Evolutionary conservation across 768 basidiomycete species (phyloP).

Genomic region (Termitomyces sp.): DNA sequence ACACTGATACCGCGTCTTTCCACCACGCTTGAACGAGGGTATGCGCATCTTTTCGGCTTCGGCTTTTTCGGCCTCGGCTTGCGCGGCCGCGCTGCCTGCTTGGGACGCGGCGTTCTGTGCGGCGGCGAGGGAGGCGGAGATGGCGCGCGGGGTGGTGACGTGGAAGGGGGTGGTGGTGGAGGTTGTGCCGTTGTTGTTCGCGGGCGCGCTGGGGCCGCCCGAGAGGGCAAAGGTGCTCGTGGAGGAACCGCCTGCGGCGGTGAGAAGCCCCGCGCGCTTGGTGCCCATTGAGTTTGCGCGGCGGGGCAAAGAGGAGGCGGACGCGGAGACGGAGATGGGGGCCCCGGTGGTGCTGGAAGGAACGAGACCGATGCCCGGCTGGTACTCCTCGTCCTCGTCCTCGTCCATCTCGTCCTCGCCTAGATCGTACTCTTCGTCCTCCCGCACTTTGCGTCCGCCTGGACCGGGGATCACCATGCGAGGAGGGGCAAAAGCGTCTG

Average conservation of each 20-base stretch:
- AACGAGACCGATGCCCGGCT: too few relatives aligned
- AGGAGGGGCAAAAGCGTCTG: neutral
- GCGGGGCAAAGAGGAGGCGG: neutral
- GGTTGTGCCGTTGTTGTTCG: constrained; percentile 12
- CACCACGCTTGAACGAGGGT: constrained; percentile 16
- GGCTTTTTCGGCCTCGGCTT: neutral
- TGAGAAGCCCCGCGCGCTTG: neutral
- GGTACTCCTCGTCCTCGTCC: constrained; percentile 2
- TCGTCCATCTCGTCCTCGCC: constrained; percentile 9
- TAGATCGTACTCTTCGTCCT: constrained; percentile 3
- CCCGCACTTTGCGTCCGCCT: neutral
- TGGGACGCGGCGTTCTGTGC: neutral
- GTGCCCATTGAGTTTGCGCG: neutral
- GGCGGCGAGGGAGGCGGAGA: constrained; percentile 12
- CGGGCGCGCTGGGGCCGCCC: neutral
- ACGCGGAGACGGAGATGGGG: rapidly evolving
- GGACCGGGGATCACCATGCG: constrained; percentile 4
- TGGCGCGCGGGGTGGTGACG: constrained; percentile 7
- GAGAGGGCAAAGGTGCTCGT: constrained; percentile 11
- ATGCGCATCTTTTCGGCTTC: constrained; percentile 13
- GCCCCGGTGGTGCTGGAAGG: too few relatives aligned
- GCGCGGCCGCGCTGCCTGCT: neutral
- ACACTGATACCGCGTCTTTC: constrained; percentile 16
- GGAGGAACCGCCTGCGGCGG: constrained; percentile 1
- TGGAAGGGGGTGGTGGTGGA: constrained; percentile 13